These are phyloP conservation scores for Alternaria consortialis DNA, from an alignment of 2,329 filamentous ascomycete genomes.

Conservation along the genomic window DNA sequence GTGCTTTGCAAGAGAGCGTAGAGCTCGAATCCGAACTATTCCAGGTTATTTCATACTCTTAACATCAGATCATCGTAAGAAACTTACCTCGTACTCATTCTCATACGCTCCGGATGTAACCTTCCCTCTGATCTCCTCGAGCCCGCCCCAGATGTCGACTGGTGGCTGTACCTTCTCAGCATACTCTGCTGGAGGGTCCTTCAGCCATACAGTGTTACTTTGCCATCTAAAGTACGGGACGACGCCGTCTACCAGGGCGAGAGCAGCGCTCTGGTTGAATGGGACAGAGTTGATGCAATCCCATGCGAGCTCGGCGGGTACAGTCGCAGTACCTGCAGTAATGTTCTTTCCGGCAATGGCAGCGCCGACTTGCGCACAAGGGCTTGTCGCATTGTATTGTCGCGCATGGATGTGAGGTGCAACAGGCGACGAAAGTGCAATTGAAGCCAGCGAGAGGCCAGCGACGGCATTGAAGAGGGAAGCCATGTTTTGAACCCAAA, in stretches of 20 bases:
- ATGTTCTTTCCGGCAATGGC: conserved; percentile 38
- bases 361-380: conserved; percentile 46
- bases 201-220: conserved; percentile 55
- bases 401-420: conserved; percentile 32
- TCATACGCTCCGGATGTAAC: conserved; percentile 48
- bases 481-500: conserved; percentile 33
- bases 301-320: conserved; percentile 56
- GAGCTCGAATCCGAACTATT: conserved; percentile 45
- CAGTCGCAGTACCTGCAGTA: conserved; percentile 44
- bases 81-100: conserved; percentile 53
- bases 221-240: conserved; percentile 59
- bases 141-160: conserved; percentile 53
- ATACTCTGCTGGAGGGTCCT: conserved; percentile 58
- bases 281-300: conserved; percentile 58
- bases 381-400: conserved; percentile 39
- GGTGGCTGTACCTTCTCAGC: conserved; percentile 55
- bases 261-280: conserved; percentile 54
- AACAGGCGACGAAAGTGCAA: conserved; percentile 39
- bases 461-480: conserved; percentile 31
- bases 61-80: background rate
- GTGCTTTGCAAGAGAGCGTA: conserved; percentile 59
- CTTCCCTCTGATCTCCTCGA: conserved; percentile 52
- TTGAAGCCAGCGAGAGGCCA: conserved; percentile 38
- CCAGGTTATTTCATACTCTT: conserved; percentile 12
- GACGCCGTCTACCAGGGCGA: conserved; percentile 54